Base-by-base conservation (phyloP, 495 filamentous ascomycete genomes). In the Xylaria sp. region DNA sequence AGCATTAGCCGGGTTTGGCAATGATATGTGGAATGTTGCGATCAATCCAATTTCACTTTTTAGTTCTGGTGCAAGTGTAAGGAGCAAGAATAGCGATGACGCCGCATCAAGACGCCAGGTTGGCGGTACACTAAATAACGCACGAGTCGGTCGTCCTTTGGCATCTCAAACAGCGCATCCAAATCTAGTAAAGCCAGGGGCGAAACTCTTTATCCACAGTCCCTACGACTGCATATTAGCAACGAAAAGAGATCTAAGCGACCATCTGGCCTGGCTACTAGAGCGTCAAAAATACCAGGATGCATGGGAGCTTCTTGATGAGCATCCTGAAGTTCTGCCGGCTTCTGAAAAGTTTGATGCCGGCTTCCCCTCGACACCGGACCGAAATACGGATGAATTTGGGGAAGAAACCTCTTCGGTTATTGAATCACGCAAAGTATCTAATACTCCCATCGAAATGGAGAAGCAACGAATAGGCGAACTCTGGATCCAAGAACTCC, bases 141-240 rank as follows among this genome's bases (percentile, higher is more conserved):
- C 69, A 26, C 74, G 75, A 71, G 63, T 53, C 37, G 73, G 61
- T 53, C 14, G 46, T 14, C 61, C 64, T 29, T 64, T 64, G 15
- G 55, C 46, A 11, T 74, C 61, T 29, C 69, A 70, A 58, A 74
- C 80, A 5, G 78, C 80, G 2, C 84, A 87, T 73, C 82, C 84
- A 2, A 81, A 83, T 66, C 80, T 88, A 11, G 73, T 77, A 57
- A 89, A 89, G 19, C 87, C 89, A 8, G 95, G 96, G 0, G 87
- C 94, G 71, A 98, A 98, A 74, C 93, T 99, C 33, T 97, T 97
- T 77, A 92, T 99, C 40, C 93, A 97, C 63, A 98, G 94, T 74
- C 97, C 97, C 1, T 99, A 96, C 73, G 96, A 99, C 81, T 97
- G 94, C 73, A 88, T 97, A 29, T 84, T 97, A 67, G 92, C 93